phyloP scores from a whole-genome alignment of 305 asterid genomes.

The Rubia peregrina region DNA sequence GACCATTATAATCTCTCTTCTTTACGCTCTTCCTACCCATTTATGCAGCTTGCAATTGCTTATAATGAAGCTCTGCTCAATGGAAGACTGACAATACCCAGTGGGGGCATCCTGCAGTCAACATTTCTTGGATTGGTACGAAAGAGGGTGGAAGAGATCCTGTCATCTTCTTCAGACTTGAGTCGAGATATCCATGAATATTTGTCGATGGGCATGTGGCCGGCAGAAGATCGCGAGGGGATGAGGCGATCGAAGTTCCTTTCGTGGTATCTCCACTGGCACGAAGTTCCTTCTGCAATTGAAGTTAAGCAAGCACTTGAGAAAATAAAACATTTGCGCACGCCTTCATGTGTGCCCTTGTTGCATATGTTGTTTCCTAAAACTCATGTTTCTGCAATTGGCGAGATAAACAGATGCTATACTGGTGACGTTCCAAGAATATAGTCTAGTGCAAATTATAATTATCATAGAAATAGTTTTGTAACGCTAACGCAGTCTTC shows the following conservation, averaged over 20 bases:
- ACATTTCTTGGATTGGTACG: conserved; percentile 71
- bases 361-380: conserved; percentile 66
- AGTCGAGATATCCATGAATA: conserved; percentile 33
- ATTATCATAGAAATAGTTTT: not conserved
- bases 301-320: conserved; percentile 45
- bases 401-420: conserved; percentile 31
- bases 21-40: conserved; percentile 1
- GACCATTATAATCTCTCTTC: not conserved
- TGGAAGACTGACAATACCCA: conserved; percentile 49
- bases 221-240: conserved; percentile 28
- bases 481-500: no score
- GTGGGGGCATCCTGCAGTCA: conserved; percentile 63
- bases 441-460: not conserved
- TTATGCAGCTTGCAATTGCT: conserved; percentile 71
- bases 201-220: conserved; percentile 56
- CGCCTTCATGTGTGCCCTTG: conserved; percentile 44
- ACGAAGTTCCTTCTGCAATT: conserved; percentile 48
- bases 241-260: conserved; percentile 37
- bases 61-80: conserved; percentile 66
- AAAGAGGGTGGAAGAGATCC: conserved; percentile 72
- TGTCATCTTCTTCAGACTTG: conserved; percentile 30
- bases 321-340: conserved; percentile 33
- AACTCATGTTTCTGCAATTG: conserved; percentile 57
- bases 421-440: conserved; percentile 21
- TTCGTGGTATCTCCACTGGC: conserved; percentile 90